phyloP scores from a whole-genome alignment of 176 grass and related monocot species.

The Zea luxurians region DNA sequence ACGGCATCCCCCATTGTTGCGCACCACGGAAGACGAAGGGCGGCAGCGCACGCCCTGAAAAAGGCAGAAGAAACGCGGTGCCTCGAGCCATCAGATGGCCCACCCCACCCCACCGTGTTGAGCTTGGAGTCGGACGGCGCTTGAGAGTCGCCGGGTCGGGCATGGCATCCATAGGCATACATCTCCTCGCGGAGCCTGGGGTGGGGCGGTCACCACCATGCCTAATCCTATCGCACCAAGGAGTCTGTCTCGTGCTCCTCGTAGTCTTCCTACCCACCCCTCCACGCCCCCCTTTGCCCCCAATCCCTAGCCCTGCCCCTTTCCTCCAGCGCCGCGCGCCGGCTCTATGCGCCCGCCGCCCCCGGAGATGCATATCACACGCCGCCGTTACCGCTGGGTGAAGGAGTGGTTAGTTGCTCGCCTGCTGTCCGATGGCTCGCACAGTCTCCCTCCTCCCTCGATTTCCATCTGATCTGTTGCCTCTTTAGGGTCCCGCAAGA shows the following conservation, averaged over 20 bases:
- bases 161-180: constrained; percentile 39
- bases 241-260: constrained; percentile 21
- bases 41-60: background rate
- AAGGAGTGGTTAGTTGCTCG: no score
- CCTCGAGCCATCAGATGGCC: background rate
- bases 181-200: constrained; percentile 20
- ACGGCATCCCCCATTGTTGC: background rate
- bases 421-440: no score
- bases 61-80: constrained; percentile 6
- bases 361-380: constrained; percentile 44
- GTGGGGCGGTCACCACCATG: constrained; percentile 27
- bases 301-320: background rate
- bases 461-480: background rate
- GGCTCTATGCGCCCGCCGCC: background rate
- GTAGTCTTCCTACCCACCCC: constrained; percentile 9
- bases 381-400: constrained; percentile 46
- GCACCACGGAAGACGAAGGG: constrained; percentile 10
- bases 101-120: background rate
- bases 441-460: background rate
- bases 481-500: constrained; percentile 74
- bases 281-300: background rate
- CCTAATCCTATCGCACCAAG: constrained; percentile 19
- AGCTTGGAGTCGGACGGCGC: background rate
- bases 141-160: constrained; percentile 13
- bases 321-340: background rate